Conservation (phyloP, 352 stramenopile genomes). For the Phytophthora colocasiae region DNA sequence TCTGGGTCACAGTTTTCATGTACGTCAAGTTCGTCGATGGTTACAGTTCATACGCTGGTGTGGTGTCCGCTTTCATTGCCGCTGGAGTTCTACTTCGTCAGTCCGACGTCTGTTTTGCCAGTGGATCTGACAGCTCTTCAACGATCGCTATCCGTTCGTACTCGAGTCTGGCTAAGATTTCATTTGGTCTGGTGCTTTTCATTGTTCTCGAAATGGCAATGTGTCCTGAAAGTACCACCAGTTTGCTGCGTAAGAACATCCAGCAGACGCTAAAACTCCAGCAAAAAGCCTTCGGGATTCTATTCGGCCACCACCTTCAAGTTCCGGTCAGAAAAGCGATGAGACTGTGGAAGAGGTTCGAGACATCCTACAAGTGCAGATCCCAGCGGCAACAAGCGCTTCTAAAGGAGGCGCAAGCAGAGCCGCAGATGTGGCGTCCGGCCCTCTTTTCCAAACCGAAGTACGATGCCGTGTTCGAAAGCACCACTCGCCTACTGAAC, state of each 20-base stretch:
- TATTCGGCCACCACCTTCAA: conserved; percentile 77
- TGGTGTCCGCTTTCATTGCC: conserved; percentile 77
- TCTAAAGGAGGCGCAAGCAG: conserved; percentile 58
- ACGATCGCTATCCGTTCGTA: conserved; percentile 72
- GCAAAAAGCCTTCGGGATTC: conserved; percentile 60
- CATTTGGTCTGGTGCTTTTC: conserved; percentile 75
- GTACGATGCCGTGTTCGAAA: conserved; percentile 68
- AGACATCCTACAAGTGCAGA: conserved; percentile 58
- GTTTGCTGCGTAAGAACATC: conserved; percentile 71
- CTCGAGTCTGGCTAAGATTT: conserved; percentile 76
- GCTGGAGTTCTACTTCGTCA: conserved; percentile 72
- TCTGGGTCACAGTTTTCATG: conserved; percentile 79
- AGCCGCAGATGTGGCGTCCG: conserved; percentile 72
- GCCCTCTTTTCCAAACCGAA: conserved; percentile 67
- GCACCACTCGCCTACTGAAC: conserved; percentile 73
- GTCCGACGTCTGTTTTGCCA: conserved; percentile 56
- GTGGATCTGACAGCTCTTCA: conserved; percentile 42
- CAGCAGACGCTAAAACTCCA: conserved; percentile 66
- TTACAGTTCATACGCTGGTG: conserved; percentile 67
- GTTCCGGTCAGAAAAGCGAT: conserved; percentile 57
- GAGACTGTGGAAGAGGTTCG: conserved; percentile 53
- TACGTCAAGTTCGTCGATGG: conserved; percentile 67
- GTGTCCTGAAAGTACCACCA: conserved; percentile 67
- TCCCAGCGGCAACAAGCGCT: conserved; percentile 60
- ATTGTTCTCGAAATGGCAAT: conserved; percentile 70